Base-by-base conservation (phyloP, 805 yeast species). In the Metschnikowia corniflorae region DNA sequence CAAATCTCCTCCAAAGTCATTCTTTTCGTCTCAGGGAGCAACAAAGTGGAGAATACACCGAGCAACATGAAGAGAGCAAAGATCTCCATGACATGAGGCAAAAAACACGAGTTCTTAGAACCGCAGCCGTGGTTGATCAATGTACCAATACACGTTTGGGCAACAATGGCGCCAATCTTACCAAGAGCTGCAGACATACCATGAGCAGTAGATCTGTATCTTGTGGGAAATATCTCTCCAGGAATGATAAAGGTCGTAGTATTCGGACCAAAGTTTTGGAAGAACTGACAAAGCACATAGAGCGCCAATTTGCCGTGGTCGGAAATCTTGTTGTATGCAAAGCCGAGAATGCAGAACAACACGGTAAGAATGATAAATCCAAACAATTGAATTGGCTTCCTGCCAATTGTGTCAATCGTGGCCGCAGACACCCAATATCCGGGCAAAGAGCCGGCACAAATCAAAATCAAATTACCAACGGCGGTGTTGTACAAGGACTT, bases 151-250 rank as follows among this genome's bases (percentile, higher is more conserved):
- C 84, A 82, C 45, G 89, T 80, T 69, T 83, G 93, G 18, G 96
- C 95, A 71, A 87, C 78, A 51, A 87, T 86, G 42, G 96, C 95
- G 70, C 96, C 96, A 53, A 86, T 71, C 63, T 87, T 87, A 73
- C 96, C 96, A 22, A 78, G 63, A 34, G 94, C 96, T 52, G 96
- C 96, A 46, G 95, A 86, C 46, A 87, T 74, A 74, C 96, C 96
- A 55, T 87, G 96, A 32, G 96, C 95, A 50, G 95, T 80, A 16
- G 95, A 86, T 80, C 96, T 83, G 70, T 86, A 87, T 74, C 95
- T 81, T 39, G 96, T 87, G 61, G 96, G 96, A 82, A 71, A 88
- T 60, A 78, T 70, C 71, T 87, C 96, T 67, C 95, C 96, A 33
- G 96, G 95, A 58, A 85, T 75, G 55, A 87, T 78, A 60, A 87